These are phyloP conservation scores for Phytophthora cryptogea DNA, from an alignment of 352 stramenopile species.

Conservation along the genomic window DNA sequence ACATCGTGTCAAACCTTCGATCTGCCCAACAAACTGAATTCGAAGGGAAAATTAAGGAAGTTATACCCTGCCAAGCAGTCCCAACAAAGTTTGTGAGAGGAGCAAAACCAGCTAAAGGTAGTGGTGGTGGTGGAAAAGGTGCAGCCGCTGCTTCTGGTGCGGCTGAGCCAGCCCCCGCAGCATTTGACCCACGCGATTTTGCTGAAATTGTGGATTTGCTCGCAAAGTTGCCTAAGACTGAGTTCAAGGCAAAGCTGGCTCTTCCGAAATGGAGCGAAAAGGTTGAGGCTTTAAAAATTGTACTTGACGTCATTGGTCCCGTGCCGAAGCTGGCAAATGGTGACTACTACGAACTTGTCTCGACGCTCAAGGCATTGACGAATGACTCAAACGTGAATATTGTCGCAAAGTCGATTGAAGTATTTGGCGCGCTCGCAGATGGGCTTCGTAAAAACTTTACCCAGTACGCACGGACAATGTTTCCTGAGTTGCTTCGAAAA, in stretches of 20 bases:
- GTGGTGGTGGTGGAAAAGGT: conserved; percentile 14
- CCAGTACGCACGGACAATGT: conserved; percentile 74
- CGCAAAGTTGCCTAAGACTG: conserved; percentile 74
- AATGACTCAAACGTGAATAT: conserved; percentile 91
- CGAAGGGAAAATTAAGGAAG: conserved; percentile 75
- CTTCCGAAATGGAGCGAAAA: conserved; percentile 89
- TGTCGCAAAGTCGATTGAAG: conserved; percentile 83
- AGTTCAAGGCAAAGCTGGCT: conserved; percentile 80
- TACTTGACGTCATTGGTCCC: conserved; percentile 80
- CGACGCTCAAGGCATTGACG: conserved; percentile 75
- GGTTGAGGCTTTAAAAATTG: conserved; percentile 83
- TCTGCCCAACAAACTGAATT: conserved; percentile 88
- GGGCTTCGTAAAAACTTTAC: conserved; percentile 84
- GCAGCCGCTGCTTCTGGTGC: conserved; percentile 9
- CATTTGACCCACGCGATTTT: conserved; percentile 85
- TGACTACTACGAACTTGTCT: conserved; percentile 88
- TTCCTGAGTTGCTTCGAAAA: conserved; percentile 82
- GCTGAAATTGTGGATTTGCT: conserved; percentile 85
- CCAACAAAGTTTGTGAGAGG: conserved; percentile 77
- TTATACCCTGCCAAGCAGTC: conserved; percentile 61
- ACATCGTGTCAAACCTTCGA: conserved; percentile 80
- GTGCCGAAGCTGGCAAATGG: conserved; percentile 86
- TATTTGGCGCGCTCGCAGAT: conserved; percentile 77
- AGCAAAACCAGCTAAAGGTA: conserved; percentile 40
- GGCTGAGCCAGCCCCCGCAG: conserved; percentile 19